Conservation (phyloP, 192 early-diverging fungal genomes). For the Backusella westeae region DNA sequence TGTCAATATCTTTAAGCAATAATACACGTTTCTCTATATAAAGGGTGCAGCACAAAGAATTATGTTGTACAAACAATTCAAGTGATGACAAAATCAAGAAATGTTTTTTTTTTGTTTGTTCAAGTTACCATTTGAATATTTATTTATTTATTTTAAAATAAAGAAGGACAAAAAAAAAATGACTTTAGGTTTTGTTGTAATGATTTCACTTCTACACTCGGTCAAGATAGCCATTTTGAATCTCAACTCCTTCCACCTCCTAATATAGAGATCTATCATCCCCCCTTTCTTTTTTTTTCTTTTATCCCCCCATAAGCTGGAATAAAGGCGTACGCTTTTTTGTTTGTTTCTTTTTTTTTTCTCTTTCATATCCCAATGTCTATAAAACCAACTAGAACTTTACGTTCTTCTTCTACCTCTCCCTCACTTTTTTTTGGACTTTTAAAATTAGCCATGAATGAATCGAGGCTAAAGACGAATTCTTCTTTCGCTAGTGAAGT, state of each 20-base stretch:
- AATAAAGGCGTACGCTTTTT: constrained; percentile 1
- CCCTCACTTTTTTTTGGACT: constrained; percentile 25
- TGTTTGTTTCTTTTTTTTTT: background rate
- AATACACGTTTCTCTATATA: background rate
- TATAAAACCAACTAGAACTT: constrained; percentile 2
- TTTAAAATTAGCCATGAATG: constrained; percentile 25
- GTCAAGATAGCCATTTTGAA: constrained; percentile 3
- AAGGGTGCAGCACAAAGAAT: background rate
- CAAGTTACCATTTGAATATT: background rate
- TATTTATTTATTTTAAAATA: background rate
- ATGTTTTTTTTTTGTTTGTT: background rate
- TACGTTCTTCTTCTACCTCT: constrained; percentile 1
- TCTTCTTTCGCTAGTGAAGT: constrained; percentile 23
- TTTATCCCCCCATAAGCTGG: constrained; percentile 2
- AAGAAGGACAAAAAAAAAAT: background rate
- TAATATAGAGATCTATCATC: background rate
- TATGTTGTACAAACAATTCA: background rate
- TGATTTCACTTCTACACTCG: background rate
- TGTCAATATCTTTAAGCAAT: background rate
- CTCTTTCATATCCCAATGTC: background rate
- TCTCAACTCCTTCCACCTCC: background rate
- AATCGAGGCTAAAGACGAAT: constrained; percentile 17
- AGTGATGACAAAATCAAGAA: background rate
- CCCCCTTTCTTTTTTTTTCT: background rate
- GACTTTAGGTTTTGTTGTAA: background rate